Base-by-base conservation (phyloP, 257 asterid genomes). In the Nicotiana tabacum region DNA sequence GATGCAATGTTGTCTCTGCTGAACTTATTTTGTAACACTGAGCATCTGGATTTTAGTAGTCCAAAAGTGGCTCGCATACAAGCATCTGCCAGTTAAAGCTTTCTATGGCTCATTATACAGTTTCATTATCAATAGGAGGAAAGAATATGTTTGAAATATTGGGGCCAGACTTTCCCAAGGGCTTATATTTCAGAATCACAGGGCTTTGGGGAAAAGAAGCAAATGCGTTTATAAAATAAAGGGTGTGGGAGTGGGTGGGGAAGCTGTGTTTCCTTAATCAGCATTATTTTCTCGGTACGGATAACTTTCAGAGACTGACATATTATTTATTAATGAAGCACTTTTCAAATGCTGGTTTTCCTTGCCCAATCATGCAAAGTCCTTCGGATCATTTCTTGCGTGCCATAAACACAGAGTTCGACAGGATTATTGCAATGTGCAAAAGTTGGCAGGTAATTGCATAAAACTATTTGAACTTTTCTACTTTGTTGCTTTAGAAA, bases 281-380 rank as follows among this genome's bases (percentile, higher is more conserved):
- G 27, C 51, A 72, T 76, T 51, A 11, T 55, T n/a, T 51, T 76
- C 80, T 76, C 4, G 17, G 9, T 76, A 27, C 43, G 43, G 29
- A 37, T 24, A 62, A 79, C 18, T 61, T 16, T 60, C 9, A 79
- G 82, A 61, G 32, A 35, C 77, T 81, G 46, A 66, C 83, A 18
- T 33, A 15, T 29, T 13, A 4, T 66, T 81, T 81, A 48, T 81
- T 51, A 60, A 46, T 88, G 92, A 72, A 96, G 99, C 99, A 96
- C 89, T 96, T 96, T 89, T 95, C 99, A 11, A 96, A 96, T 90
- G 99, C 99, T 85, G 99, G 99, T 85, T 96, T 96, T 88, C 99
- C 99, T 85, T 96, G 99, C 87, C 99, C 99, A 8, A 96, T 96
- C 86, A 96, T 96, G 99, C 99, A 96, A 93, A 96, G 99, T 88